Evolutionary conservation across 225 moss, liverwort and hornwort species (phyloP), one percentile per base, ranked within the genome.

Genomic region (Lunularia cruciata): DNA sequence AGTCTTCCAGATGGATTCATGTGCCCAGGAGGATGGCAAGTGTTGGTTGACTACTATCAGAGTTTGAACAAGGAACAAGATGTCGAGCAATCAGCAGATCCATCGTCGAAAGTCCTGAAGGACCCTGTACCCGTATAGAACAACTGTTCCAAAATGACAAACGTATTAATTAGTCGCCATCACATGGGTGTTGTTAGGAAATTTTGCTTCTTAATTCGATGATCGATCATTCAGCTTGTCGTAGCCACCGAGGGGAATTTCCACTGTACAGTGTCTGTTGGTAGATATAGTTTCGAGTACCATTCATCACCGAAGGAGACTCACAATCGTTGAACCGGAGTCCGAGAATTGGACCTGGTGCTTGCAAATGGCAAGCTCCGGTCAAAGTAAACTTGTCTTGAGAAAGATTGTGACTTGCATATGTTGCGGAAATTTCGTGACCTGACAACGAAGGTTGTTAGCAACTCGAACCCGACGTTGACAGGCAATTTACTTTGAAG

Each of bases 1-100:
- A 83, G 75, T 47, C 91, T 86, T 6, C 94, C 94, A 6, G 81
- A 89, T n/a, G 94, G 94, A 6, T 95, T 95, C 48, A 95, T 95
- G 94, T 91, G 94, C 69, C 86, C 89, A 4, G 91, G 91, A 69
- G 94, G 94, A 9, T 95, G 94, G 94, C 83, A 91, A 76, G 94
- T 95, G 31, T 57, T 95, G 75, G 94, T 95, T 18, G 91, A 95
- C 28, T 95, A 95, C 74, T 95, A 95, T 36, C 88, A 83, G 79
- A 86, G 88, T 51, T 70, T 95, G 42, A 71, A 78, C 63, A 78
- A 89, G 65, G 76, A 71, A 19, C 35, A 57, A 69, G 46, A 61
- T 25, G 3, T 23, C 23, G 38, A 10, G 22, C 30, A 48, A 9
- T 39, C 28, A 5, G 60, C n/a, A 11, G 32, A 60, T 12, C 23